phyloP scores from a whole-genome alignment of 2,329 filamentous ascomycete species.

The Cercospora zeina region DNA sequence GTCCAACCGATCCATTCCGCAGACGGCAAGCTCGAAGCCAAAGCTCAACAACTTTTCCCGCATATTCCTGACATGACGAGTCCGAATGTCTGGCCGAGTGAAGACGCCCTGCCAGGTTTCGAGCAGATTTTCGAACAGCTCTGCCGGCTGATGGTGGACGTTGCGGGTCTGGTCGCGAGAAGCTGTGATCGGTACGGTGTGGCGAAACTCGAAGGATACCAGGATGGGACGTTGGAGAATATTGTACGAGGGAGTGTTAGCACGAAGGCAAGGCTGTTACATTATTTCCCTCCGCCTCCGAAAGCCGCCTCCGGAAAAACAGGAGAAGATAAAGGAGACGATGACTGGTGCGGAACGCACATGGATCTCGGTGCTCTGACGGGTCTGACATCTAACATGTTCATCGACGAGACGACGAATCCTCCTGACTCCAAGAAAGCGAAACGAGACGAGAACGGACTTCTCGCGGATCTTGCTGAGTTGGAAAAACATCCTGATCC shows the following conservation, averaged over 20 bases:
- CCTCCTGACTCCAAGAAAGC: slow-evolving; percentile 33
- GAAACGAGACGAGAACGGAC: background rate
- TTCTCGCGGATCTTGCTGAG: slow-evolving; percentile 58
- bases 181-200: slow-evolving; percentile 85
- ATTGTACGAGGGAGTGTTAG: slow-evolving; percentile 83
- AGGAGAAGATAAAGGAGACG: slow-evolving; percentile 57
- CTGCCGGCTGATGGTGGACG: slow-evolving; percentile 83
- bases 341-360: slow-evolving; percentile 93
- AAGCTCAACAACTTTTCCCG: slow-evolving; percentile 55
- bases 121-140: slow-evolving; percentile 69
- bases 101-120: slow-evolving; percentile 72
- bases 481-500: slow-evolving; percentile 76
- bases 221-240: slow-evolving; percentile 74
- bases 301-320: slow-evolving; percentile 8
- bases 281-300: slow-evolving; percentile 72
- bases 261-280: slow-evolving; percentile 86
- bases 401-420: slow-evolving; percentile 71
- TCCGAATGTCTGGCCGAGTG: slow-evolving; percentile 82
- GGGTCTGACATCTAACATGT: slow-evolving; percentile 93
- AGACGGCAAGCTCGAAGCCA: slow-evolving; percentile 57
- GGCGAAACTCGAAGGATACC: slow-evolving; percentile 75
- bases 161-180: slow-evolving; percentile 81
- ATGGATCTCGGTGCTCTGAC: slow-evolving; percentile 93
- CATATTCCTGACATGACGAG: slow-evolving; percentile 86
- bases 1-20: slow-evolving; percentile 66